Evolutionary conservation across 2,329 filamentous ascomycete species (phyloP).

Genomic region (Fusarium kyushuense): DNA sequence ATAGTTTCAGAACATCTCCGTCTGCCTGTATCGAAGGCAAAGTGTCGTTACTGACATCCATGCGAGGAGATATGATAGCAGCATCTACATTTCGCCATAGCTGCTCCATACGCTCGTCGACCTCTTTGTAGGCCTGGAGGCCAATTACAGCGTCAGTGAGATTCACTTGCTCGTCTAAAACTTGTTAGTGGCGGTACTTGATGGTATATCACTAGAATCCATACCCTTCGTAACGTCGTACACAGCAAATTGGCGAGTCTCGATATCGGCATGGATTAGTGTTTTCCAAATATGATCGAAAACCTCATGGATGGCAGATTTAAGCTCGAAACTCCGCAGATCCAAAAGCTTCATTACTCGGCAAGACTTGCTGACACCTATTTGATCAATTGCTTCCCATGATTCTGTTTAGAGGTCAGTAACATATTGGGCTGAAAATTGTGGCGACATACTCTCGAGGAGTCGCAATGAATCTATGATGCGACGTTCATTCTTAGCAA

Average conservation of each 20-base stretch:
- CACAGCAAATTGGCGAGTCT: slow-evolving; percentile 68
- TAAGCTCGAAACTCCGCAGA: slow-evolving; percentile 73
- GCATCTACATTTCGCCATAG: slow-evolving; percentile 73
- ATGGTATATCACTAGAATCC: slow-evolving; percentile 4
- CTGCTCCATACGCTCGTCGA: slow-evolving; percentile 69
- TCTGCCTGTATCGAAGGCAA: slow-evolving; percentile 58
- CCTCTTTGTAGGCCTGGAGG: slow-evolving; percentile 69
- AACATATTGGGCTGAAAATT: background rate
- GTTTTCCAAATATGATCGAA: slow-evolving; percentile 78
- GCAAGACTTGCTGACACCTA: slow-evolving; percentile 72
- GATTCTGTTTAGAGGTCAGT: slow-evolving; percentile 58
- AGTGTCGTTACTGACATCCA: slow-evolving; percentile 55
- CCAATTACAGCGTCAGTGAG: slow-evolving; percentile 67
- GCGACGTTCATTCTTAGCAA: slow-evolving; percentile 64
- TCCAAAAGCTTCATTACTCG: slow-evolving; percentile 74
- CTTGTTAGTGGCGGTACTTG: slow-evolving; percentile 29
- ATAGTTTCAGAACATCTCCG: slow-evolving; percentile 58
- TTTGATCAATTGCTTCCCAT: slow-evolving; percentile 67
- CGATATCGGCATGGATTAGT: slow-evolving; percentile 72
- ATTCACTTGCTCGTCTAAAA: slow-evolving; percentile 63
- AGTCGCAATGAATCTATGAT: slow-evolving; percentile 68
- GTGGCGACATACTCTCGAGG: slow-evolving; percentile 63
- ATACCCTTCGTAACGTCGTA: slow-evolving; percentile 64
- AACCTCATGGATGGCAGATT: slow-evolving; percentile 72
- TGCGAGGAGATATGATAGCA: slow-evolving; percentile 71